Evolutionary conservation across 1,284 basidiomycete species (phyloP).

Genomic region (Rhodotorula glutinis): DNA sequence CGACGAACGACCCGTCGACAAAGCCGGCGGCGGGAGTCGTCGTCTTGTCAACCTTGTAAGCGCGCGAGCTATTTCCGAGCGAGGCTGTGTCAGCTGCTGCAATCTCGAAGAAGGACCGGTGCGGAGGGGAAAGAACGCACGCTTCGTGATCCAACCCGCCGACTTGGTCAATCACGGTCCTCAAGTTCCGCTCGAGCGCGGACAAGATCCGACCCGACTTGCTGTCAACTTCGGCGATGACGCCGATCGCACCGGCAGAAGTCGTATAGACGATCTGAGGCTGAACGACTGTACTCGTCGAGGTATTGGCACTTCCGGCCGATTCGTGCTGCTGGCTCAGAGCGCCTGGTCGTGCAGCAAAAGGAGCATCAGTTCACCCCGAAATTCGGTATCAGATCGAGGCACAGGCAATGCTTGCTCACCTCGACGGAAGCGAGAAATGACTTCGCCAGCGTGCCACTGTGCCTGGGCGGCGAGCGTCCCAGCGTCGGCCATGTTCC

Average conservation of each 20-base stretch:
- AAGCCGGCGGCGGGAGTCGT: conserved; percentile 61
- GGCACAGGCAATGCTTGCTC: conserved; percentile 9
- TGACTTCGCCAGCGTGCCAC: conserved; percentile 52
- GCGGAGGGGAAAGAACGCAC: conserved; percentile 51
- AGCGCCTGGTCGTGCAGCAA: conserved; percentile 5
- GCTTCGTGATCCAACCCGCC: conserved; percentile 64
- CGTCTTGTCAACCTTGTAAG: conserved; percentile 54
- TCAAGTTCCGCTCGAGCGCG: conserved; percentile 74
- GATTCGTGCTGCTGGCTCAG: conserved; percentile 16
- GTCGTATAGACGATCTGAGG: conserved; percentile 67
- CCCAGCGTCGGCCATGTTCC: conserved; percentile 23
- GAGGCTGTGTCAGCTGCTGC: too few species aligned
- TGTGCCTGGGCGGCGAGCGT: conserved; percentile 47
- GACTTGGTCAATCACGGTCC: conserved; percentile 55
- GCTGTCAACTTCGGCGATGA: conserved; percentile 65
- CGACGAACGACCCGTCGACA: conserved; percentile 78
- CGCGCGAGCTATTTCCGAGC: conserved; percentile 58
- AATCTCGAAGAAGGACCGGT: background rate
- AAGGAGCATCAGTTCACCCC: background rate
- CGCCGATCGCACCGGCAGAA: conserved; percentile 72
- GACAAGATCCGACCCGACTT: conserved; percentile 64
- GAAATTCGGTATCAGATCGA: too few species aligned
- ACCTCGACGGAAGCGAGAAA: conserved; percentile 50
- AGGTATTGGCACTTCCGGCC: background rate
- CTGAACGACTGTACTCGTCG: background rate